Percentiles rank a stretch among this genome's conserved stretches.
These are phyloP conservation scores for Pythium oligandrum DNA, from an alignment of 352 stramenopile species.

Conservation along the genomic window DNA sequence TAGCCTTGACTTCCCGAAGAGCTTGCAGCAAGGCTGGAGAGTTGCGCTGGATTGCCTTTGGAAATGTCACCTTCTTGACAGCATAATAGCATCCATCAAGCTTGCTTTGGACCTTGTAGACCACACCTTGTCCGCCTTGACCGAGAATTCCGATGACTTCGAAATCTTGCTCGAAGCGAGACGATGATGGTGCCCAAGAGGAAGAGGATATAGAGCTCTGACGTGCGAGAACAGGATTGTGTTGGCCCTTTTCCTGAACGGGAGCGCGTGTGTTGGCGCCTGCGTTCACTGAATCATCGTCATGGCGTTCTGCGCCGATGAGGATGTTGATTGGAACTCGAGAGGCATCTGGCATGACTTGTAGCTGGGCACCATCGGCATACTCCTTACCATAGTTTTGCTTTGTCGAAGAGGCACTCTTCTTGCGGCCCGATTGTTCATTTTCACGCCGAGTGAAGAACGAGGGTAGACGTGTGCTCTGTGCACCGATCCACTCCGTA, in stretches of 20 bases:
- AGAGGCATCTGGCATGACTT: no score
- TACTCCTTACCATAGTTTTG: not conserved
- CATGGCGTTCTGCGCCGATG: not conserved
- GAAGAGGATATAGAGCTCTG: constrained; percentile 7
- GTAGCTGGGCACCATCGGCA: no score
- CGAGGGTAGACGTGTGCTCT: constrained; percentile 20
- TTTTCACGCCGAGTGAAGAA: constrained; percentile 14
- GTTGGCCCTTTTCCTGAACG: not conserved
- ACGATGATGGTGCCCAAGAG: constrained; percentile 4
- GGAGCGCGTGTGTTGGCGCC: not conserved
- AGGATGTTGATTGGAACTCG: no score
- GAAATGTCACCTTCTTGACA: constrained; percentile 71
- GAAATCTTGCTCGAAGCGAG: constrained; percentile 74
- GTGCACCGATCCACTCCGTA: constrained; percentile 42
- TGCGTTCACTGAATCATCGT: not conserved
- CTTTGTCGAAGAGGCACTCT: not conserved
- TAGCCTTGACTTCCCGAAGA: constrained; percentile 69
- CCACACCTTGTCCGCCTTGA: constrained; percentile 64
- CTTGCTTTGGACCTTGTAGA: constrained; percentile 73
- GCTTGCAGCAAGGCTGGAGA: constrained; percentile 46
- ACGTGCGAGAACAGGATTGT: not conserved
- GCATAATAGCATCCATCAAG: constrained; percentile 71
- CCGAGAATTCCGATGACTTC: constrained; percentile 56
- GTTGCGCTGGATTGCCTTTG: constrained; percentile 33
- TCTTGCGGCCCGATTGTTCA: not conserved